Evolutionary conservation across 2,329 filamentous ascomycete species (phyloP).

Genomic region (Trichoderma hamatum): DNA sequence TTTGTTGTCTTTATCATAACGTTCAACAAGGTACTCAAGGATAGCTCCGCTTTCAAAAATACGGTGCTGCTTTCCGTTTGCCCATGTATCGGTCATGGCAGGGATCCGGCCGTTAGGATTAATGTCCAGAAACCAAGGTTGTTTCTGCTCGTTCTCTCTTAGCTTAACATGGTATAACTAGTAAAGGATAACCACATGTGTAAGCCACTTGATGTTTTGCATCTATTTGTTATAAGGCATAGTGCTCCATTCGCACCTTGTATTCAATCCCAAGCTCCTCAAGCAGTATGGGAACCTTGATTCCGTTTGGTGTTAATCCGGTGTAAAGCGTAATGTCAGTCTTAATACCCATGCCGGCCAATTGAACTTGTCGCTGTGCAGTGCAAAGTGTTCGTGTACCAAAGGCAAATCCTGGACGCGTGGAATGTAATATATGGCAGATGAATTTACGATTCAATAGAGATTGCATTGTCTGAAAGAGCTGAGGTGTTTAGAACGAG

Average conservation of each 20-base stretch:
- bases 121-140: background rate
- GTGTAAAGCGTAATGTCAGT: slow-evolving; percentile 1
- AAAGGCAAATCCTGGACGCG: background rate
- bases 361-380: background rate
- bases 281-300: background rate
- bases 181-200: background rate
- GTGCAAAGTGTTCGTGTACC: background rate
- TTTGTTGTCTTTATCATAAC: background rate
- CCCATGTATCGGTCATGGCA: background rate
- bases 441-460: background rate
- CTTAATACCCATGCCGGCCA: background rate
- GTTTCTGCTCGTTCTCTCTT: background rate
- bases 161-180: background rate
- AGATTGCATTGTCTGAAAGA: background rate
- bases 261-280: background rate
- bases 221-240: background rate
- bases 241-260: background rate
- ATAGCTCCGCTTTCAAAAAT: background rate
- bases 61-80: background rate
- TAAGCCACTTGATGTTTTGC: background rate
- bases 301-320: background rate
- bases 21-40: background rate
- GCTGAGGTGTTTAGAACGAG: background rate
- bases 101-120: background rate
- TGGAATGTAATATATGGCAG: background rate